Base-by-base conservation (phyloP, 1,139 yeast species). In the Sugiyamaella paludigena region DNA sequence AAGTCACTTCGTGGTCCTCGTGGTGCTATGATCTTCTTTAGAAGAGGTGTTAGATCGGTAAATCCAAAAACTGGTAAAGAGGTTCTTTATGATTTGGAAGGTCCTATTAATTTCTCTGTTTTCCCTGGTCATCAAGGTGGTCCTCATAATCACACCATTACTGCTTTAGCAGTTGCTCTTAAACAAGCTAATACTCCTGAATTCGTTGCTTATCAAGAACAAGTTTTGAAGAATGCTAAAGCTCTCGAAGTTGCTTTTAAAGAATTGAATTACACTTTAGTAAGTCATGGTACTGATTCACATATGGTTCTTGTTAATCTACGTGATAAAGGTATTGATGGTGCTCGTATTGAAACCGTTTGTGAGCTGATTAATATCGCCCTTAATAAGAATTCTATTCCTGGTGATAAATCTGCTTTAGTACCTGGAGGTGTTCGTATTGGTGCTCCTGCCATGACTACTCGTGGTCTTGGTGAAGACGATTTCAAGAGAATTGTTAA, bases 51-150 rank as follows among this genome's bases (percentile, higher is more conserved):
- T 53, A 83, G 92, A 76, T 82, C 82, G 66, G 83, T 83, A 54
- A 84, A 84, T 63, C 59, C 74, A 48, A 87, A 87, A 76, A 84
- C 84, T 65, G 97, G 97, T 60, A 87, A 87, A 73, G 95, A 88
- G 72, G 77, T 87, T 53, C 75, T 77, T 51, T 91, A 88, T 70
- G 96, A 89, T 56, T 79, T 91, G 66, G 97, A 91, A 67, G 81
- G 80, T 70, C 87, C 84, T 66, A 88, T 91, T 71, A 91, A 91
- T 77, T 91, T 91, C 68, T 87, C 96, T 24, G 97, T 91, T 38
- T 91, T 91, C 87, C 98, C 98, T 60, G 98, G 95, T 52, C 97
- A 91, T 72, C 98, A 91, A 77, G 98, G 98, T 75, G 98, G 98
- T 65, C 98, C 98, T 60, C 97, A 91, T 72, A 91, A 91, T 77